These are phyloP conservation scores for Aureobasidium sp. DNA, from an alignment of 2,329 filamentous ascomycete species.

Conservation along the genomic window DNA sequence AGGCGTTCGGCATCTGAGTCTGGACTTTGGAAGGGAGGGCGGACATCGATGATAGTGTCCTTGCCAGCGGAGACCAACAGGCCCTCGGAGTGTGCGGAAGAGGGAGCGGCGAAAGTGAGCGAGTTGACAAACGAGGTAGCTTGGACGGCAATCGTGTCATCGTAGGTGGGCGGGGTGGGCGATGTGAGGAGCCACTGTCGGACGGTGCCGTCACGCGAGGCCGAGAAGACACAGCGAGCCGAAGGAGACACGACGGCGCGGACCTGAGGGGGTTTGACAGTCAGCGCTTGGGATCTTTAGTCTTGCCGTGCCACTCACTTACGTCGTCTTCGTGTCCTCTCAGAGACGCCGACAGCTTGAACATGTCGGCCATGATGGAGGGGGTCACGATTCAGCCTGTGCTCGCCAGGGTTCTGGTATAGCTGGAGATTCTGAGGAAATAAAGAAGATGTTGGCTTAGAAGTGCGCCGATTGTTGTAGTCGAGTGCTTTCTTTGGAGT, in stretches of 20 bases:
- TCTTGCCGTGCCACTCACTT: slow-evolving; percentile 33
- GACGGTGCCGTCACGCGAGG: slow-evolving; percentile 86
- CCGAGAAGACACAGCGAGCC: slow-evolving; percentile 67
- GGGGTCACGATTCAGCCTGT: neutral
- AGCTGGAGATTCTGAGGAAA: no score
- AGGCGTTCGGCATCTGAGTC: slow-evolving; percentile 77
- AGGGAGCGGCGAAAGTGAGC: slow-evolving; percentile 67
- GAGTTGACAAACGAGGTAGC: slow-evolving; percentile 84
- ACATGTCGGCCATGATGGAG: slow-evolving; percentile 58
- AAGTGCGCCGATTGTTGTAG: neutral
- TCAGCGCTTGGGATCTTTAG: slow-evolving; percentile 3
- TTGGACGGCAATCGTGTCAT: slow-evolving; percentile 70
- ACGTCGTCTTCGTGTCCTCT: slow-evolving; percentile 91
- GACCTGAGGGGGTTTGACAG: slow-evolving; percentile 52
- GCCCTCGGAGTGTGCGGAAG: slow-evolving; percentile 63
- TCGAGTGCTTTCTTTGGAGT: neutral
- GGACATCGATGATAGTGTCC: slow-evolving; percentile 87
- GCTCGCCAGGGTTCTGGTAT: neutral
- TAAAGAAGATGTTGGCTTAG: neutral
- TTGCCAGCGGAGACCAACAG: slow-evolving; percentile 82
- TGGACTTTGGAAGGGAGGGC: slow-evolving; percentile 59
- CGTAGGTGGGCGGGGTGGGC: slow-evolving; percentile 61
- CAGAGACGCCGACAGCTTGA: slow-evolving; percentile 88
- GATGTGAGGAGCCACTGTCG: slow-evolving; percentile 71
- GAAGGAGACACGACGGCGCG: slow-evolving; percentile 75